Evolutionary conservation across 805 yeast genomes (phyloP), one percentile per base, ranked within the genome.

Genomic region (Candida arabinofermentans): DNA sequence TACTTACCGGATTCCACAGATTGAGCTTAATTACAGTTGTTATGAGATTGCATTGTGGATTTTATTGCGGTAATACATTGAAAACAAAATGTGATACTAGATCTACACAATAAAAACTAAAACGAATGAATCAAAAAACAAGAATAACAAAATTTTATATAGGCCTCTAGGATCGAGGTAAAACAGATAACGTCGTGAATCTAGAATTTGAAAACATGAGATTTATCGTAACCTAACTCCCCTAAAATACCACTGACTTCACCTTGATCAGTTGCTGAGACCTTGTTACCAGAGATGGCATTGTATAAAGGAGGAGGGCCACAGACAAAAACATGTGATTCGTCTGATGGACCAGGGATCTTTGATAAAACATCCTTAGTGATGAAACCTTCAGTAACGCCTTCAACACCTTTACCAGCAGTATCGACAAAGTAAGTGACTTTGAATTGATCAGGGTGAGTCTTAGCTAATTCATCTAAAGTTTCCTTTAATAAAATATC

Each of bases 221-320:
- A 88, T 70, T 85, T 83, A 65, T 77, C 69, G 80, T 75, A 90
- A 40, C 97, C 97, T 52, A 93, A 76, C 35, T 91, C 97, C 56
- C 79, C 79, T 62, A 93, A 79, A 39, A 82, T 79, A 60, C 99
- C 99, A 23, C 82, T 71, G 43, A 93, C 77, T 68, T 86, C 96
- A 68, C 99, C 99, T 74, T 93, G 99, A 62, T 90, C 97, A 41
- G 81, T 57, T 54, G 96, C 95, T 39, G 93, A 81, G 36, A 69
- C 73, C 77, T 91, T 91, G 55, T 66, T 64, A 60, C 99, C 99
- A 22, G 96, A 86, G 53, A 89, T 59, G 44, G 96, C 89, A 41
- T 83, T 74, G 81, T 86, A 86, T 63, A 93, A 74, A 32, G 86
- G 85, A 58, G 96, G 95, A 46, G 99, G 99, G 42, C 99, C 99